Base-by-base conservation (phyloP, 495 filamentous ascomycete species). In the Penicillium verhagenii region DNA sequence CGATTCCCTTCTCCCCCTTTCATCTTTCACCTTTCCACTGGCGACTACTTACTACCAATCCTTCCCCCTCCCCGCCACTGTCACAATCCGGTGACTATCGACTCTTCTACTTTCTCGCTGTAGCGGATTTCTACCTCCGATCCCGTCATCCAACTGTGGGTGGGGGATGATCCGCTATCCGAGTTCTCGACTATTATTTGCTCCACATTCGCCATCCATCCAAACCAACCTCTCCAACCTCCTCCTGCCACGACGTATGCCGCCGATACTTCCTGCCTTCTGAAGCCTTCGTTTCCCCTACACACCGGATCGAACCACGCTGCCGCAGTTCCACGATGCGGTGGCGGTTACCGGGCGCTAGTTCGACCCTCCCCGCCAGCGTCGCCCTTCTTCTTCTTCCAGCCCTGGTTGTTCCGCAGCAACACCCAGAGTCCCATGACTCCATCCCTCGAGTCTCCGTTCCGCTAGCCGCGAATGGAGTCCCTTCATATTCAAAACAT, bases 291-390 rank as follows among this genome's bases (percentile, higher is more conserved):
- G 1, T 7, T 18, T 24, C n/a, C n/a, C n/a, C n/a, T 42, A 38
- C 38, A 9, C 18, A 35, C 47, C 20, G 29, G 20, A 21, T 23
- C 21, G 19, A 47, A 9, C 13, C 16, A 7, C 21, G 6, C 38
- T 50, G 59, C 68, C 73, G 72, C 70, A 61, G 64, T 62, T 61
- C 57, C 70, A 75, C 58, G 39, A 78, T 78, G 75, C 67, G 75
- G 68, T 78, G 75, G 75, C 72, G 73, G 75, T 70, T 78, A 70
- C 67, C 72, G 69, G 74, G 74, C 68, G 70, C 66, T 64, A 64
- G 66, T 60, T 71, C 71, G 68, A 73, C 71, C 58, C 72, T 78
- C 55, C 74, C 74, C 64, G 72, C 74, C 68, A 75, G 74, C 69
- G 73, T 76, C 66, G 73, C 74, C 60, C 71, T 78, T 48, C 66